A percentile compares a stretch with the other conserved stretches of the same genome.
Conservation (phyloP, 345 rosid genomes). For the Acer saccharum region DNA sequence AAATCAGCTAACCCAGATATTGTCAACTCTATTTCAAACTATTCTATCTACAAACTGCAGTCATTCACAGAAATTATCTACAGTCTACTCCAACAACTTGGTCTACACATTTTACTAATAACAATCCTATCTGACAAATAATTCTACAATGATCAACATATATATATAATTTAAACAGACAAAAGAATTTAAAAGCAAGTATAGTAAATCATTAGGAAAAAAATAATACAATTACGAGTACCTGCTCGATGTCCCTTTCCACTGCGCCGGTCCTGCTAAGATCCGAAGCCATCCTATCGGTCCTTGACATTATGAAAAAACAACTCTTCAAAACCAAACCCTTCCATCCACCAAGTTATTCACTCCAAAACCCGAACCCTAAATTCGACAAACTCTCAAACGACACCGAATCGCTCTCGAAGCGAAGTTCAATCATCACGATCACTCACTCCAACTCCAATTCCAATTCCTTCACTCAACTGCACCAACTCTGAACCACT, state of each 20-base stretch:
- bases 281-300: conserved; percentile 90
- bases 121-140: neutral
- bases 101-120: neutral
- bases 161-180: no score
- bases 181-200: neutral
- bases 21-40: neutral
- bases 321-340: conserved; percentile 35
- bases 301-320: conserved; percentile 45
- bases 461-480: conserved; percentile 21
- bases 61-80: neutral
- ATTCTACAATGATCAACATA: no score
- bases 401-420: conserved; percentile 12
- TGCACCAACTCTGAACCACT: conserved; percentile 6
- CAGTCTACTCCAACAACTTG: neutral
- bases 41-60: neutral
- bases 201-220: neutral
- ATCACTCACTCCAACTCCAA: conserved; percentile 21
- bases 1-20: neutral
- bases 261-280: conserved; percentile 80
- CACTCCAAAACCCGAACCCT: conserved; percentile 36
- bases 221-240: conserved; percentile 24
- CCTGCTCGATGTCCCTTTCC: conserved; percentile 97
- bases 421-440: conserved; percentile 26
- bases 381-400: conserved; percentile 21
- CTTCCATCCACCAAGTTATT: conserved; percentile 37